phyloP scores from a whole-genome alignment of 768 basidiomycete species.

The Lentinula sp. region DNA sequence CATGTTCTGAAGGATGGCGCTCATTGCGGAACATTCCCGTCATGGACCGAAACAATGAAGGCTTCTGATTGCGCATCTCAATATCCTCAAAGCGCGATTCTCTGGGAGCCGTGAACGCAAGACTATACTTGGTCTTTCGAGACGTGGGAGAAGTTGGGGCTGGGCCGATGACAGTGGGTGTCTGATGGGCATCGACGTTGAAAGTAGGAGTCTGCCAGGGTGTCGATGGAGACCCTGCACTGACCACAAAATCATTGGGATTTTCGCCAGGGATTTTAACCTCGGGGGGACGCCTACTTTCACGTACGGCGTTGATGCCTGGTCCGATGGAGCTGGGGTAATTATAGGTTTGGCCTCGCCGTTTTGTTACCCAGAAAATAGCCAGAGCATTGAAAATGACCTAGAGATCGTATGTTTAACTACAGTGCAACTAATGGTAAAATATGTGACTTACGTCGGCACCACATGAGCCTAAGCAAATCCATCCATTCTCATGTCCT shows the following conservation, averaged over 20 bases:
- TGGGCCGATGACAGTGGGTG: background rate
- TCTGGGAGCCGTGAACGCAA: background rate
- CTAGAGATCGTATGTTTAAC: background rate
- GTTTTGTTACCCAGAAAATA: constrained; percentile 1
- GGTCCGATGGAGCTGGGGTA: background rate
- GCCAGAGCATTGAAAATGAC: constrained; percentile 2
- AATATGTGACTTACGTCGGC: background rate
- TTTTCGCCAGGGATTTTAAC: background rate
- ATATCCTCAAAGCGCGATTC: background rate
- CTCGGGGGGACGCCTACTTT: background rate
- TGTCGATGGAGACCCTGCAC: background rate
- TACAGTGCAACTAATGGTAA: too few species aligned
- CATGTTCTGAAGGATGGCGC: background rate
- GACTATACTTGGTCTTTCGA: background rate
- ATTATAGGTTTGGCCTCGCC: background rate
- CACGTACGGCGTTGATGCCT: background rate
- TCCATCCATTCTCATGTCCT: constrained; percentile 1
- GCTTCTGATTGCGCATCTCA: background rate
- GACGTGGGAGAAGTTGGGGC: background rate
- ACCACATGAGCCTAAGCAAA: background rate
- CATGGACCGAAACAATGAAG: background rate
- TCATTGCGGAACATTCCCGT: background rate
- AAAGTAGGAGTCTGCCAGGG: background rate
- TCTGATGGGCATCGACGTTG: background rate
- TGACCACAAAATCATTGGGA: background rate